Percentiles rank a stretch among this genome's conserved stretches.
Conservation (phyloP, 768 basidiomycete genomes). For the Serendipita indica region DNA sequence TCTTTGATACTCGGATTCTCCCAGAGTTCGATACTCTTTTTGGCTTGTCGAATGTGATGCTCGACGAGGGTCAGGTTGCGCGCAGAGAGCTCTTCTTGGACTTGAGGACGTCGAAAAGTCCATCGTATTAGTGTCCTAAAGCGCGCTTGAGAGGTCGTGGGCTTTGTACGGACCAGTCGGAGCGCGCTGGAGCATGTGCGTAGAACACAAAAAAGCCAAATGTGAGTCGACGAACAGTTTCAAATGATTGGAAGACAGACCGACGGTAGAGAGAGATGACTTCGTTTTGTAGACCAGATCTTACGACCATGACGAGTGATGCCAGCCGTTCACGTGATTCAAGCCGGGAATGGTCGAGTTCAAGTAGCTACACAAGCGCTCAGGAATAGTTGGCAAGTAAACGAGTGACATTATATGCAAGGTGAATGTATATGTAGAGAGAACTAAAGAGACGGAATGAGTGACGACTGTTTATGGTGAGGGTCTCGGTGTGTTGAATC, state of each 20-base stretch:
- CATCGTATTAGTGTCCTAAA: slow-evolving; percentile 5
- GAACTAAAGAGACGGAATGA: too few species aligned
- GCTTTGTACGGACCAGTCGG: not conserved
- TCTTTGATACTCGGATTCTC: slow-evolving; percentile 3
- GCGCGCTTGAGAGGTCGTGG: not conserved
- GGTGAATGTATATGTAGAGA: too few species aligned
- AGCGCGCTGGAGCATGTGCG: not conserved
- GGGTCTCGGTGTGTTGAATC: too few species aligned
- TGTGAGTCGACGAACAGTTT: not conserved
- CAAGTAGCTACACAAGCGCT: too few species aligned
- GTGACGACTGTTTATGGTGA: too few species aligned
- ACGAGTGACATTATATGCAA: too few species aligned
- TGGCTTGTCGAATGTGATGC: not conserved
- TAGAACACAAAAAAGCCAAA: not conserved
- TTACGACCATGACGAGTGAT: not conserved
- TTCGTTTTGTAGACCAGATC: slow-evolving; percentile 8
- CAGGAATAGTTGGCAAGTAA: too few species aligned
- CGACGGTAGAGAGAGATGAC: not conserved
- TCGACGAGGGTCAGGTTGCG: not conserved
- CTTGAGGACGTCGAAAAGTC: slow-evolving; percentile 5
- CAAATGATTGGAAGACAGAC: not conserved
- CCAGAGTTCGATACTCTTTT: not conserved
- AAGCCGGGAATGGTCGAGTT: too few species aligned
- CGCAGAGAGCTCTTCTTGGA: not conserved
- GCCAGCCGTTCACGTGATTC: slow-evolving; percentile 2